Percentiles rank a stretch among this genome's conserved stretches.
Conservation (phyloP, 768 basidiomycete genomes). For the Brasilioporus rufonigricans region DNA sequence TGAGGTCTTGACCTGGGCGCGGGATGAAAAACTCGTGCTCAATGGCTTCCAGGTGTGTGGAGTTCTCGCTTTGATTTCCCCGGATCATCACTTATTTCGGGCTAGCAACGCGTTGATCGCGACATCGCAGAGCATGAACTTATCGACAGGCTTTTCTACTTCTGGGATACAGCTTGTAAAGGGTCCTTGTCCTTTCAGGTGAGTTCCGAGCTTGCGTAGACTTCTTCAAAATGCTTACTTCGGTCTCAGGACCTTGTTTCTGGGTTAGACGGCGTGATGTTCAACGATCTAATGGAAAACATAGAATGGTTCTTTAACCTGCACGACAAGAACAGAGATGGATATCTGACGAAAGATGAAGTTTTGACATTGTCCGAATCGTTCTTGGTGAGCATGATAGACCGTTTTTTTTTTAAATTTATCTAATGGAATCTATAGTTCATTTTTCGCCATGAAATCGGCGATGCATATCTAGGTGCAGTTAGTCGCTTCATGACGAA, state of each 20-base stretch:
- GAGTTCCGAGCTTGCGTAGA: slow-evolving; percentile 9
- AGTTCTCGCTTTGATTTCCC: not conserved
- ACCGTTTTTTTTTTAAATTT: not conserved
- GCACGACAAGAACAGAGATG: slow-evolving; percentile 96
- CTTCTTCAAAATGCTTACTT: slow-evolving; percentile 3
- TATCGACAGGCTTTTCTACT: slow-evolving; percentile 89
- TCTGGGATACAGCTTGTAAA: slow-evolving; percentile 82
- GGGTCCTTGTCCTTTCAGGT: slow-evolving; percentile 92
- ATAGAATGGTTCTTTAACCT: slow-evolving; percentile 99
- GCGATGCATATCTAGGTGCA: slow-evolving; percentile 94
- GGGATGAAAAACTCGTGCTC: slow-evolving; percentile 87
- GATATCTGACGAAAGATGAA: slow-evolving; percentile 93
- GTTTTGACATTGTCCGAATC: slow-evolving; percentile 94
- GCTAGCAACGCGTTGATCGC: slow-evolving; percentile 81
- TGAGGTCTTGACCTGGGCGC: slow-evolving; percentile 93
- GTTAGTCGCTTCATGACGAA: slow-evolving; percentile 98
- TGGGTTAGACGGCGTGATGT: slow-evolving; percentile 89
- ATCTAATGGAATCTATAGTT: slow-evolving; percentile 54
- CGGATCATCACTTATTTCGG: slow-evolving; percentile 1
- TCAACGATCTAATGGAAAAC: slow-evolving; percentile 96
- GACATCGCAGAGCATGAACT: slow-evolving; percentile 95
- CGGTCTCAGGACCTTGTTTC: slow-evolving; percentile 73
- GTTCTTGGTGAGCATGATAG: slow-evolving; percentile 56
- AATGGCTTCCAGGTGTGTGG: slow-evolving; percentile 88
- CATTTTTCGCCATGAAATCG: slow-evolving; percentile 95